Conservation (phyloP, 306 rosid species). For the Prunus armeniaca region DNA sequence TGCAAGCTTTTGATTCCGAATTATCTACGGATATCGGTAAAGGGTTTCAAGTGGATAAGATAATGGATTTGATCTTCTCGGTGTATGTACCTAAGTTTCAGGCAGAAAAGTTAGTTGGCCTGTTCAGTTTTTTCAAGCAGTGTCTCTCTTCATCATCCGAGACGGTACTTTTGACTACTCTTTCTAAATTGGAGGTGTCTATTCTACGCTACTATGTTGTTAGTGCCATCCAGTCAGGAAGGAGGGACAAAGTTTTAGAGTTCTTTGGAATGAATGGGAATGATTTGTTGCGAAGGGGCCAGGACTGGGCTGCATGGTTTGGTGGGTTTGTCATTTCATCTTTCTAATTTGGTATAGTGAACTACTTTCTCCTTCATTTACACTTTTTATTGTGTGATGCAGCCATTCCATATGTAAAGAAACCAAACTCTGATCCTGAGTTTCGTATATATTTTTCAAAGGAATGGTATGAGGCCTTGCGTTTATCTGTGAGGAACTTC, state of each 20-base stretch:
- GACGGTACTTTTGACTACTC: slow-evolving; percentile 43
- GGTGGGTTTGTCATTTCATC: slow-evolving; percentile 52
- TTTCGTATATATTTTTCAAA: slow-evolving; percentile 70
- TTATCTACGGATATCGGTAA: slow-evolving; percentile 69
- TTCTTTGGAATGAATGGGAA: slow-evolving; percentile 59
- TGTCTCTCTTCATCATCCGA: slow-evolving; percentile 67
- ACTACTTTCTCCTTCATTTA: slow-evolving; percentile 17
- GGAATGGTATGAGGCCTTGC: slow-evolving; percentile 89
- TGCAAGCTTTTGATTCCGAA: slow-evolving; percentile 78
- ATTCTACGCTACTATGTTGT: slow-evolving; percentile 65
- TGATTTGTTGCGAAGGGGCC: slow-evolving; percentile 58
- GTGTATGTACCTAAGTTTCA: slow-evolving; percentile 73
- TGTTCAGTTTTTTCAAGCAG: slow-evolving; percentile 72
- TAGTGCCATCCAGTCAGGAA: slow-evolving; percentile 55
- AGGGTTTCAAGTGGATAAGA: slow-evolving; percentile 75
- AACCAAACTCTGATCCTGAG: slow-evolving; percentile 73
- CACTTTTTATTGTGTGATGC: slow-evolving; percentile 36
- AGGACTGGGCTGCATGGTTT: slow-evolving; percentile 88
- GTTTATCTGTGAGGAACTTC: slow-evolving; percentile 86
- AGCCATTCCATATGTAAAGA: slow-evolving; percentile 86
- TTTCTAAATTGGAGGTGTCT: slow-evolving; percentile 67
- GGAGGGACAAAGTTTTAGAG: slow-evolving; percentile 66
- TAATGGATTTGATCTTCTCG: slow-evolving; percentile 74
- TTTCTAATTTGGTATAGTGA: slow-evolving; percentile 6
- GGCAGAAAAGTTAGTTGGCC: slow-evolving; percentile 56